Evolutionary conservation across 1,284 basidiomycete species (phyloP).

Genomic region (Cystobasidium pallidum): DNA sequence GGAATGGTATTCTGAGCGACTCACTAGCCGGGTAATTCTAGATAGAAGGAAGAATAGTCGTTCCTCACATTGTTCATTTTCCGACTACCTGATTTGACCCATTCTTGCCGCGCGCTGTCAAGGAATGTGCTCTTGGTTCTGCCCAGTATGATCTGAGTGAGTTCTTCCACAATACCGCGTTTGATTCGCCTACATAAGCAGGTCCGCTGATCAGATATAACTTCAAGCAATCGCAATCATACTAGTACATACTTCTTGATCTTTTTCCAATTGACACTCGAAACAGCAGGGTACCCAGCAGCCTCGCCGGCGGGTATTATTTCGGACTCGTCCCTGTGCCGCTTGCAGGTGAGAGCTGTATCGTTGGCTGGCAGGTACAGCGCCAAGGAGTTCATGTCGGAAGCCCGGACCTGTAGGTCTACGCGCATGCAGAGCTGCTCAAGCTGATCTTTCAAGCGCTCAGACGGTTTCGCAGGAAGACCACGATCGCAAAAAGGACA

Average conservation of each 20-base stretch:
- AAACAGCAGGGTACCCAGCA: conserved; percentile 45
- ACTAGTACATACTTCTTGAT: conserved; percentile 39
- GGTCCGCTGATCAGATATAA: background rate
- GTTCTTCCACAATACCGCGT: conserved; percentile 8
- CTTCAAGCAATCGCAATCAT: background rate
- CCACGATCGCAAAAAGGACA: conserved; percentile 51
- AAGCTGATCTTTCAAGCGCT: conserved; percentile 43
- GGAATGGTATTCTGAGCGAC: background rate
- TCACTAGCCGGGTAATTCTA: conserved; percentile 52
- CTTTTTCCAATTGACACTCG: conserved; percentile 43
- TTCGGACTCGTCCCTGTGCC: conserved; percentile 46
- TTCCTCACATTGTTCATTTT: conserved; percentile 42
- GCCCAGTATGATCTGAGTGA: conserved; percentile 39
- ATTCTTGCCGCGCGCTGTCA: conserved; percentile 44
- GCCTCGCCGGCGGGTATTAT: conserved; percentile 47
- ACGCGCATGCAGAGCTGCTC: conserved; percentile 41
- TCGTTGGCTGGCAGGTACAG: conserved; percentile 44
- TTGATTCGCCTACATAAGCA: conserved; percentile 19
- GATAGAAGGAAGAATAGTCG: conserved; percentile 47
- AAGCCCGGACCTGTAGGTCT: conserved; percentile 26
- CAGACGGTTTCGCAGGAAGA: conserved; percentile 43
- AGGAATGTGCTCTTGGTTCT: conserved; percentile 37
- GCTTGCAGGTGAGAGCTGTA: conserved; percentile 47
- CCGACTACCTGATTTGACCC: conserved; percentile 37
- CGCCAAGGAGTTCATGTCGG: conserved; percentile 41